Evolutionary conservation across 2,329 filamentous ascomycete genomes (phyloP), one percentile per base, ranked within the genome.

Genomic region (Colletotrichum filicis): DNA sequence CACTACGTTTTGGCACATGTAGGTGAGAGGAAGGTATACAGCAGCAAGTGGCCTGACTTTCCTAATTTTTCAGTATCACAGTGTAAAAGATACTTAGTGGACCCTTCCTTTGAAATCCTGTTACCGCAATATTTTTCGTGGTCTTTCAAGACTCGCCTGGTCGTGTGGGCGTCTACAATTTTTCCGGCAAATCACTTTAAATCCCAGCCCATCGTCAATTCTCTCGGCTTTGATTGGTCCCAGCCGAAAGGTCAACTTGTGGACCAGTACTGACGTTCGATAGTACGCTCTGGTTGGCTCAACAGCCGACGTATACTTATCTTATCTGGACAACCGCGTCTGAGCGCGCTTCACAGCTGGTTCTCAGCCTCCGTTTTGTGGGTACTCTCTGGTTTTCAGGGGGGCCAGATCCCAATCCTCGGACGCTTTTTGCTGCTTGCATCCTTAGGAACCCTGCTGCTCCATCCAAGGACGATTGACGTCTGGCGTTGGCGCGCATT

Each of bases 401-500:
- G 42, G 58, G 65, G 46, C 61, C 69, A n/a, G 52, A 56, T 64
- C 46, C 24, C 11, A 32, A 19, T 42, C 37, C 37, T 42, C 37
- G 37, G 37, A 16, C 16, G 37, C 16, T 42, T 42, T 42, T 42
- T 42, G 9, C 52, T 32, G 58, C 58, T 56, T 69, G 32, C 66
- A 58, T 42, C 37, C 37, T 42, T 28, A 30, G 59, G 30, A 72
- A 58, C 69, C 66, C 59, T 72, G 65, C 69, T 72, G 65, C 69
- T 72, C 59, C 65, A 69, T 64, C 49, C 37, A 64, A 72, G 69
- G 28, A 72, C 69, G 42, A 49, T 22, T 22, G 42, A 49, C 52
- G 62, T 61, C 63, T 46, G 59, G 70, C 59, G 42, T 64, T 42
- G 46, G 70, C 70, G 70, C 59, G 55, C 57, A 35, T 28, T 24